phyloP scores from a whole-genome alignment of 2,329 filamentous ascomycete species.

The Scedosporium aurantiacum region DNA sequence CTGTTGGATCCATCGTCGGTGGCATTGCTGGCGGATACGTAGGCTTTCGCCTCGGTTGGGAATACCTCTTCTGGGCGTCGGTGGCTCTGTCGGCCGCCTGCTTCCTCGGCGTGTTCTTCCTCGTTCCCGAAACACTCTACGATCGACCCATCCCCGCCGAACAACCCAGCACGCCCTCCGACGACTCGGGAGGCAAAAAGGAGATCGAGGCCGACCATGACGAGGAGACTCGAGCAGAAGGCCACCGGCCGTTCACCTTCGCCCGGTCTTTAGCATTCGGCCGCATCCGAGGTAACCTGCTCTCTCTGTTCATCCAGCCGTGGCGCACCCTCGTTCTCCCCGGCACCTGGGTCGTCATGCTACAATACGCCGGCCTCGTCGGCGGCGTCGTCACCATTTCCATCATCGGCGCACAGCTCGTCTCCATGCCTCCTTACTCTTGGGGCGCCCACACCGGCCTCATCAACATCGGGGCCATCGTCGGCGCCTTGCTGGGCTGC shows the following conservation, averaged over 20 bases:
- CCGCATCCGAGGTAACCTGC: constrained; percentile 67
- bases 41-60: constrained; percentile 63
- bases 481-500: constrained; percentile 76
- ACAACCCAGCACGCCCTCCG: neutral
- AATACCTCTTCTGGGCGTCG: constrained; percentile 81
- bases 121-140: constrained; percentile 24
- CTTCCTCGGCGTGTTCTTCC: constrained; percentile 13
- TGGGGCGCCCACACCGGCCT: constrained; percentile 79
- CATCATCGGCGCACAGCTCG: constrained; percentile 70
- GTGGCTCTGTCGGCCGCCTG: constrained; percentile 64
- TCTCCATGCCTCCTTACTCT: constrained; percentile 69
- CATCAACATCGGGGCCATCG: constrained; percentile 73
- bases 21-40: constrained; percentile 84
- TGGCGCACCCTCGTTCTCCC: constrained; percentile 78
- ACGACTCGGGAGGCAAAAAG: constrained; percentile 14
- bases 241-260: constrained; percentile 24
- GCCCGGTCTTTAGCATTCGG: constrained; percentile 53
- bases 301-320: constrained; percentile 55
- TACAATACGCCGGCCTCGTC: constrained; percentile 82
- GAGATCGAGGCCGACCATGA: constrained; percentile 17
- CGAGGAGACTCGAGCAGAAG: constrained; percentile 47
- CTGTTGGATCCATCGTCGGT: constrained; percentile 52
- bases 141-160: constrained; percentile 9
- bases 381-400: constrained; percentile 93
- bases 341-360: constrained; percentile 65